Evolutionary conservation across 257 asterid species (phyloP).

Genomic region (Ilex aquifolium): DNA sequence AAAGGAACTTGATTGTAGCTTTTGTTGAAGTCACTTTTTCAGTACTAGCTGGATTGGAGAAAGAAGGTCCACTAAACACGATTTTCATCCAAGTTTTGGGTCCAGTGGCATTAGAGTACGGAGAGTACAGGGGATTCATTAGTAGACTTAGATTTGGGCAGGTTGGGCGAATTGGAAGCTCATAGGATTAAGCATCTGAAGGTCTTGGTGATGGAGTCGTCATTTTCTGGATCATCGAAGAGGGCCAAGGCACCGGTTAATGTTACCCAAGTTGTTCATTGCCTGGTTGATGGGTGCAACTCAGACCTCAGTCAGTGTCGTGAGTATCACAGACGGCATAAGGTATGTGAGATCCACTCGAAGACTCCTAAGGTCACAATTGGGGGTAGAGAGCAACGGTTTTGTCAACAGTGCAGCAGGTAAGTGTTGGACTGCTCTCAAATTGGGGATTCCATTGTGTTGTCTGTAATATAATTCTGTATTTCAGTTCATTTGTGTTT

Average conservation of each 20-base stretch:
- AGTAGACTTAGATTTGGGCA: not conserved
- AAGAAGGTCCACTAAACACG: too few species aligned
- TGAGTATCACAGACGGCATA: slow-evolving; percentile 86
- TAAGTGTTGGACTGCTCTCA: slow-evolving; percentile 13
- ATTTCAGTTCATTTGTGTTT: too few species aligned
- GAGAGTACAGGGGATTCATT: not conserved
- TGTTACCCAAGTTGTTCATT: slow-evolving; percentile 43
- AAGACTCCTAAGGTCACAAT: slow-evolving; percentile 72
- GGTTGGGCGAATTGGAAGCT: not conserved
- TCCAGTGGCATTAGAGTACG: not conserved
- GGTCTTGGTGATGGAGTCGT: slow-evolving; percentile 48
- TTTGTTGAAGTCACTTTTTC: too few species aligned
- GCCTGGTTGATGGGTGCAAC: slow-evolving; percentile 84
- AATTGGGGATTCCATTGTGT: not conserved
- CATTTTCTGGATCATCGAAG: slow-evolving; percentile 55
- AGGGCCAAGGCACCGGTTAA: slow-evolving; percentile 58
- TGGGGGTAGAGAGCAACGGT: slow-evolving; percentile 69
- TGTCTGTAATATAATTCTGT: not conserved
- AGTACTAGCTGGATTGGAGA: too few species aligned
- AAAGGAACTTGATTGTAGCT: too few species aligned
- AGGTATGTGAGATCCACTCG: slow-evolving; percentile 83
- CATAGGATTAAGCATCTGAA: not conserved
- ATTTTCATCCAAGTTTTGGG: too few species aligned
- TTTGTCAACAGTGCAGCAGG: slow-evolving; percentile 99
- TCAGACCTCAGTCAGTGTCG: slow-evolving; percentile 77